A percentile compares a stretch with the other conserved stretches of the same genome.
phyloP scores from a whole-genome alignment of 2,329 filamentous ascomycete species.

The Nothophaeocryptopus gaeumannii region DNA sequence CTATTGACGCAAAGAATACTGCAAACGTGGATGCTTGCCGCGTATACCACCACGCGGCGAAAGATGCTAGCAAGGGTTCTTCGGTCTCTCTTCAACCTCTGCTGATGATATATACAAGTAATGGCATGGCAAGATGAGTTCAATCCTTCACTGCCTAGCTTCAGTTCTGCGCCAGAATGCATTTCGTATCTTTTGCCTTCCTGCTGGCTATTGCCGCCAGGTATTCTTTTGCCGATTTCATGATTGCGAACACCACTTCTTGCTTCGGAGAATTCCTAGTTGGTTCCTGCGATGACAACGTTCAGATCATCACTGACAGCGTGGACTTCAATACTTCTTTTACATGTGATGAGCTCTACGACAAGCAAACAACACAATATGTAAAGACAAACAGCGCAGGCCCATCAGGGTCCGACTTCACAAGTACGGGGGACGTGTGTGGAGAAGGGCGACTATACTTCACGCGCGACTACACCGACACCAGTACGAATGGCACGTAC shows the following conservation, averaged over 20 bases:
- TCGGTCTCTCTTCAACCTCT: no score
- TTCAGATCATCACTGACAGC: conserved; percentile 14
- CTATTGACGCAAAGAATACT: no score
- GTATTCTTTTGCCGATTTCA: conserved; percentile 7
- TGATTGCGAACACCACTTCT: conserved; percentile 17
- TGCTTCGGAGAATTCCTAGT: conserved; percentile 18
- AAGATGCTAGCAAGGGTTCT: no score
- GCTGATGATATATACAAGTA: no score
- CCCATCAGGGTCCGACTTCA: conserved; percentile 5
- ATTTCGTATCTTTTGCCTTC: background rate
- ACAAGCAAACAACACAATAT: conserved; percentile 4
- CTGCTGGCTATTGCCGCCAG: background rate
- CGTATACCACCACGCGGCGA: no score
- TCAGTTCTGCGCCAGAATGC: no score
- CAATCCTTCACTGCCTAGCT: no score
- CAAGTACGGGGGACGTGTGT: conserved; percentile 13
- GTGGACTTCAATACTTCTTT: conserved; percentile 11
- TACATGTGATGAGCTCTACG: conserved; percentile 10
- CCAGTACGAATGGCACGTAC: conserved; percentile 14
- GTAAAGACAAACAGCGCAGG: conserved; percentile 10
- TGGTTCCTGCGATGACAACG: conserved; percentile 7
- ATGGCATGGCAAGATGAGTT: no score
- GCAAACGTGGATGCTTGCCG: no score
- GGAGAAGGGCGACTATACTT: conserved; percentile 11
- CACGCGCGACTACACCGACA: conserved; percentile 6